Evolutionary conservation across 2,329 filamentous ascomycete species (phyloP).

Genomic region (Colletotrichum sp.): DNA sequence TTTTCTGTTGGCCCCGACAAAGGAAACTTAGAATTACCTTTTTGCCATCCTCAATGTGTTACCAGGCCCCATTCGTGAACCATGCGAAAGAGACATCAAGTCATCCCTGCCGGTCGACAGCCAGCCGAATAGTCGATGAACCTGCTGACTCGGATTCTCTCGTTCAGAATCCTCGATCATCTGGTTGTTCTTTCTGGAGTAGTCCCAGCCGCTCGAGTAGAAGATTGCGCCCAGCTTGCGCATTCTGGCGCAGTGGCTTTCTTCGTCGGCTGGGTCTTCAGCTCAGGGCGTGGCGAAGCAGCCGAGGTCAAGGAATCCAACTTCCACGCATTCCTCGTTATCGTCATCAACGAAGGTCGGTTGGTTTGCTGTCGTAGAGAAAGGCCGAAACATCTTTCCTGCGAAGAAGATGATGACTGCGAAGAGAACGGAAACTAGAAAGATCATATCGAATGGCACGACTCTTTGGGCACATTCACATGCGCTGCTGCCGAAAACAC

Average conservation of each 20-base stretch:
- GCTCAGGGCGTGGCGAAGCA: too few species aligned
- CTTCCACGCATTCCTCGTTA: not conserved
- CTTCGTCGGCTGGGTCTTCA: not conserved
- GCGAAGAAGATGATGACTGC: not conserved
- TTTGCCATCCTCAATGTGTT: too few species aligned
- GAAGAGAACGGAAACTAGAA: not conserved
- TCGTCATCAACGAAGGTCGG: not conserved
- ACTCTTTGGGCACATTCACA: not conserved
- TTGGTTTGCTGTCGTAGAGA: not conserved
- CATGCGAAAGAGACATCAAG: too few species aligned
- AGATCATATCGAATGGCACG: not conserved
- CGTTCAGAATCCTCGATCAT: not conserved
- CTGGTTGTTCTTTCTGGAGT: not conserved
- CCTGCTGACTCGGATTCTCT: not conserved
- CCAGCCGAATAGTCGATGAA: not conserved
- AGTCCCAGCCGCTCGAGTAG: not conserved
- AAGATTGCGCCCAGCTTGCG: not conserved
- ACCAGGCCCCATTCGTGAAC: too few species aligned
- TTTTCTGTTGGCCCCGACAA: too few species aligned
- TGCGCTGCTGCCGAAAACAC: too few species aligned
- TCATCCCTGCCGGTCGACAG: not conserved
- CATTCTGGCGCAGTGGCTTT: accelerated
- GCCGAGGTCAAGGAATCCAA: too few species aligned
- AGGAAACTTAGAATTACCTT: too few species aligned
- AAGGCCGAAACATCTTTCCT: not conserved